Percentiles rank a stretch among this genome's conserved stretches.
phyloP scores from a whole-genome alignment of 176 grass and related monocot species.

The Zoysia pacifica region DNA sequence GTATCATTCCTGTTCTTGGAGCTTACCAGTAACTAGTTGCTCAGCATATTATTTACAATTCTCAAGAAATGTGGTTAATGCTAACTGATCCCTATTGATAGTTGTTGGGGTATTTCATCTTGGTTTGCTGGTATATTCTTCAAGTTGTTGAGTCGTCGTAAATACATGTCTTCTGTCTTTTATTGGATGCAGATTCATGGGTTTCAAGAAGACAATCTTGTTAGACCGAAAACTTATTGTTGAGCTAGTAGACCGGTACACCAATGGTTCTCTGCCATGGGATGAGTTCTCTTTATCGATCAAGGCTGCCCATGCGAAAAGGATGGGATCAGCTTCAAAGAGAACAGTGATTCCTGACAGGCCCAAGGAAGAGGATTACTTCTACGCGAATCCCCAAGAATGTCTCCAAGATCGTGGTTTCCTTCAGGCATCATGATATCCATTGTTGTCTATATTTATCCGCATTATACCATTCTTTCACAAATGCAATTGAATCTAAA shows the following conservation, averaged over 20 bases:
- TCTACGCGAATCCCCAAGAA: constrained; percentile 89
- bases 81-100: not conserved
- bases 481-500: constrained; percentile 25
- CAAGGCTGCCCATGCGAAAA: constrained; percentile 66
- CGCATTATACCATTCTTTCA: constrained; percentile 46
- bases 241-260: constrained; percentile 69
- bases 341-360: constrained; percentile 70
- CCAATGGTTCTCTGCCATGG: constrained; percentile 70
- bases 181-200: constrained; percentile 62
- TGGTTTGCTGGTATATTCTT: not conserved
- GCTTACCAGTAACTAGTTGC: not conserved
- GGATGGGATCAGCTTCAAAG: constrained; percentile 69
- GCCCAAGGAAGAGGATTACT: constrained; percentile 97
- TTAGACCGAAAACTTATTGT: constrained; percentile 77
- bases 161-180: constrained; percentile 13
- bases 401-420: constrained; percentile 56
- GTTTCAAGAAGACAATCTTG: constrained; percentile 81
- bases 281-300: constrained; percentile 74
- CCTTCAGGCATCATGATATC: constrained; percentile 40
- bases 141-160: not conserved
- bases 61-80: not conserved
- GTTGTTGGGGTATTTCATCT: not conserved
- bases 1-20: not conserved
- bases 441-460: constrained; percentile 31
- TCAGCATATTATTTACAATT: not conserved